Evolutionary conservation across 2,329 filamentous ascomycete genomes (phyloP), one percentile per base, ranked within the genome.

Genomic region (Phialocephala sp.): DNA sequence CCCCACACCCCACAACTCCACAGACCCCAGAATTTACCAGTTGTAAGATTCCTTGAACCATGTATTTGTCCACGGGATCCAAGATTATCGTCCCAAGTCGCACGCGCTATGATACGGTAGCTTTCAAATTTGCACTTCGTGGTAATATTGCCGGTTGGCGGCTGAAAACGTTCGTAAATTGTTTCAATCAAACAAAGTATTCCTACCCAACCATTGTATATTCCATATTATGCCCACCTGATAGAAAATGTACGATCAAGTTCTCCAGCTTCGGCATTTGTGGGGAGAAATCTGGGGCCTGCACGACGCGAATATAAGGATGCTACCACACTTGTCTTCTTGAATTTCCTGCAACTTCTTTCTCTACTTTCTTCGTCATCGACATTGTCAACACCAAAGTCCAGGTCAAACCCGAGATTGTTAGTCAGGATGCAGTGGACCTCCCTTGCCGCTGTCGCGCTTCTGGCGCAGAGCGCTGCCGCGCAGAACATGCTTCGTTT

Each of bases 341-440:
- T 36, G 11, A 5, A 9, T 12, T 32, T 52, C 11, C 9, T 56
- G 32, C 32, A 56, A 11, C 36, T 56, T 56, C 32, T 37, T 36
- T 39, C n/a, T 39, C 18, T 37, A 27, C 36, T 37, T 22, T 37
- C 54, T 56, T 56, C 54, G 12, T 56, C 32, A 37, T 37, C 27
- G 32, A 18, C 27, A 20, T 37, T 56, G 27, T 56, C 54, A 18
- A 36, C 54, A 20, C 36, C 27, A n/a, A 37, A 56, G 32, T 27
- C 27, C 36, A 56, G 54, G 14, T 37, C 36, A 56, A 36, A 6
- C 37, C 18, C 54, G 18, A 36, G 18, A 56, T 37, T 56, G 54
- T 56, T 56, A 43, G 55, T 66, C 71, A 75, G 71, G 69, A 77
- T 77, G 76, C 75, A 77, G 73, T 74, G 75, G 74, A 73, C 73